These are phyloP conservation scores for Endoconidiophora laricicola DNA, from an alignment of 2,329 filamentous ascomycete species.

Conservation along the genomic window DNA sequence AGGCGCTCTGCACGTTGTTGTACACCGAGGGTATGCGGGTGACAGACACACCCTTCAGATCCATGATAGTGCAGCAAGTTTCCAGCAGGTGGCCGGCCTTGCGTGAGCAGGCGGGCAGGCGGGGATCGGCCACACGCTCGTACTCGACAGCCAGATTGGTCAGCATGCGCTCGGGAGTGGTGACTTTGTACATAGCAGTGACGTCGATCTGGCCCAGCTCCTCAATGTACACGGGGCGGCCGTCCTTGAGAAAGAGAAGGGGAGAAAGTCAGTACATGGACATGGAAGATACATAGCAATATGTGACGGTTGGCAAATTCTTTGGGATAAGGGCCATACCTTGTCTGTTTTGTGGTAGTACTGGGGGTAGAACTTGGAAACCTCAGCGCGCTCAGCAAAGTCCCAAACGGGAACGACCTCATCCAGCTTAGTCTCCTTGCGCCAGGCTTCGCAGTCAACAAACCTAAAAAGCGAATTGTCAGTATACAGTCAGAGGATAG, in stretches of 20 bases:
- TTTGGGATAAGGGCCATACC: constrained; percentile 24
- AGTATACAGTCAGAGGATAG: no score
- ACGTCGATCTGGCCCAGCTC: constrained; percentile 88
- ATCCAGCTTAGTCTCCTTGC: constrained; percentile 71
- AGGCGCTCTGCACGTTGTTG: constrained; percentile 70
- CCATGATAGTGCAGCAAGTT: constrained; percentile 97
- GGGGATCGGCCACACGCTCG: constrained; percentile 85
- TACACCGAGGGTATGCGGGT: constrained; percentile 70
- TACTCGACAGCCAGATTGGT: constrained; percentile 95
- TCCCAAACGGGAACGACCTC: constrained; percentile 66
- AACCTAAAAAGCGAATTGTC: constrained; percentile 45
- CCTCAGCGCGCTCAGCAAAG: constrained; percentile 67
- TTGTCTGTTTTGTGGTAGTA: constrained; percentile 98
- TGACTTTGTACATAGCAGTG: constrained; percentile 80
- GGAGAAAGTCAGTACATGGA: neutral
- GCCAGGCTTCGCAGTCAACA: constrained; percentile 77
- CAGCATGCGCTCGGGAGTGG: constrained; percentile 81
- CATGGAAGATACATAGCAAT: neutral
- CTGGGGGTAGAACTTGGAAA: constrained; percentile 89
- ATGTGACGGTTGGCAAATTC: neutral
- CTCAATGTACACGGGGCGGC: constrained; percentile 93
- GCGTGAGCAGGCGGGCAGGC: constrained; percentile 86
- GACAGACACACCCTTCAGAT: constrained; percentile 85
- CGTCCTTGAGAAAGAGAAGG: constrained; percentile 44
- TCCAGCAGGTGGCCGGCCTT: constrained; percentile 80